A percentile compares a stretch with the other conserved stretches of the same genome.
phyloP scores from a whole-genome alignment of 257 asterid genomes.

The Nemophila menziesii region DNA sequence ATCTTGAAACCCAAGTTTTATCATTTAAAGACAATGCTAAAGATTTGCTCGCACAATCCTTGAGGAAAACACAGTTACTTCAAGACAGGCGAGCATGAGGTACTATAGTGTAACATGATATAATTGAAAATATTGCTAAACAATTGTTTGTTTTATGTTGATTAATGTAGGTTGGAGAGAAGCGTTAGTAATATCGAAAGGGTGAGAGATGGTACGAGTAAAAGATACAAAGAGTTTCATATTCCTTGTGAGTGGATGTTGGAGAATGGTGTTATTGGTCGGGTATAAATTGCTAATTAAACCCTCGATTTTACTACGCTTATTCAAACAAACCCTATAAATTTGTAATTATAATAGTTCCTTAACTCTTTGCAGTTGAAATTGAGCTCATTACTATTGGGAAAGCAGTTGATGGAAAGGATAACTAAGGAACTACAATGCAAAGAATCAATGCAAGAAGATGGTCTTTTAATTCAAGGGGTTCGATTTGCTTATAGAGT shows the following conservation, averaged over 20 bases:
- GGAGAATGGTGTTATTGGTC: conserved; percentile 58
- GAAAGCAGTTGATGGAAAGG: conserved; percentile 61
- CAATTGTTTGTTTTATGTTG: background rate
- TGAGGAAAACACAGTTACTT: conserved; percentile 64
- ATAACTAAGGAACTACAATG: conserved; percentile 49
- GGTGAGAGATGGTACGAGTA: conserved; percentile 54
- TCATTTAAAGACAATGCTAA: conserved; percentile 49
- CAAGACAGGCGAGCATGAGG: conserved; percentile 35
- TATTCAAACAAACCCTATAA: too few relatives aligned
- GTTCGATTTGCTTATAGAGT: conserved; percentile 56
- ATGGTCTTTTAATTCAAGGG: conserved; percentile 26
- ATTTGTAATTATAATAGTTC: background rate
- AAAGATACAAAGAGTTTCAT: conserved; percentile 43
- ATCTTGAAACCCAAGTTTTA: conserved; percentile 50
- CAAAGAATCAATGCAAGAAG: conserved; percentile 26
- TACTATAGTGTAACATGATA: background rate
- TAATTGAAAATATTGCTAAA: background rate
- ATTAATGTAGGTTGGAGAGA: conserved; percentile 55
- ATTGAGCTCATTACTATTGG: conserved; percentile 56
- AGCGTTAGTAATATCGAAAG: conserved; percentile 56
- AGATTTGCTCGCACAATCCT: conserved; percentile 41
- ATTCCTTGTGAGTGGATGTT: conserved; percentile 83
- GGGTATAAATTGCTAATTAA: conserved; percentile 22
- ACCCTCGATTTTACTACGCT: too few relatives aligned
- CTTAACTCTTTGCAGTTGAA: conserved; percentile 35